These are phyloP conservation scores for Didymella segeticola DNA, from an alignment of 2,329 filamentous ascomycete species.

Conservation along the genomic window DNA sequence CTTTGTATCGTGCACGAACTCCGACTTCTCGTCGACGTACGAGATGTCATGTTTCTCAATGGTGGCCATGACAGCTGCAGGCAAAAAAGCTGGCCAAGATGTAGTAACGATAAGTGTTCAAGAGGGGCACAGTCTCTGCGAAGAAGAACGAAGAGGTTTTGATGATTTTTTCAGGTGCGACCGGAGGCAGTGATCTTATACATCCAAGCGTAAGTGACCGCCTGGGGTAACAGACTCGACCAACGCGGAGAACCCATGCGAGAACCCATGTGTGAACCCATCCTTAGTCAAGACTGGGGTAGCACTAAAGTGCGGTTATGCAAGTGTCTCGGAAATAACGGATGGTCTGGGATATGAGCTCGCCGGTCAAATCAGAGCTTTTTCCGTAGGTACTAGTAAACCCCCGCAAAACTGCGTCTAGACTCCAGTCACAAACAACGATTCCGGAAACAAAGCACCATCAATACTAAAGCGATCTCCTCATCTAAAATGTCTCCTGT, in stretches of 20 bases:
- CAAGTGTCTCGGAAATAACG: neutral
- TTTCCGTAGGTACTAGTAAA: neutral
- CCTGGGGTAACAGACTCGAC: neutral
- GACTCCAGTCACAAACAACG: no score
- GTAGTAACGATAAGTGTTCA: no score
- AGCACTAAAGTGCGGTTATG: neutral
- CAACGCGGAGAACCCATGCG: slow-evolving; percentile 10
- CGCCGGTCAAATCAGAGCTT: no score
- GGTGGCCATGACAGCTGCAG: slow-evolving; percentile 17
- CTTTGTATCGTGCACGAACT: slow-evolving; percentile 26
- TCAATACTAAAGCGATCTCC: neutral
- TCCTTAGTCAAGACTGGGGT: neutral
- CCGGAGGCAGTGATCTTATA: slow-evolving; percentile 7
- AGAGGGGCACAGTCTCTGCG: neutral
- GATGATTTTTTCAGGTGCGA: neutral
- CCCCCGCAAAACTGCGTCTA: no score
- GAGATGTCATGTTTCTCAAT: slow-evolving; percentile 34
- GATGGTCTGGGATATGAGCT: neutral
- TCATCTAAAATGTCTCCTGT: neutral
- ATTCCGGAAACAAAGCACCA: neutral
- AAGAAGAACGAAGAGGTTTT: neutral
- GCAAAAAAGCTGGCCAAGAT: neutral
- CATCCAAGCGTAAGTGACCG: neutral
- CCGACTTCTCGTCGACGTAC: slow-evolving; percentile 28
- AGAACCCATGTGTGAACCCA: neutral